Evolutionary conservation across 2,329 filamentous ascomycete genomes (phyloP).

Genomic region (Phaeosphaeriaceae sp.): DNA sequence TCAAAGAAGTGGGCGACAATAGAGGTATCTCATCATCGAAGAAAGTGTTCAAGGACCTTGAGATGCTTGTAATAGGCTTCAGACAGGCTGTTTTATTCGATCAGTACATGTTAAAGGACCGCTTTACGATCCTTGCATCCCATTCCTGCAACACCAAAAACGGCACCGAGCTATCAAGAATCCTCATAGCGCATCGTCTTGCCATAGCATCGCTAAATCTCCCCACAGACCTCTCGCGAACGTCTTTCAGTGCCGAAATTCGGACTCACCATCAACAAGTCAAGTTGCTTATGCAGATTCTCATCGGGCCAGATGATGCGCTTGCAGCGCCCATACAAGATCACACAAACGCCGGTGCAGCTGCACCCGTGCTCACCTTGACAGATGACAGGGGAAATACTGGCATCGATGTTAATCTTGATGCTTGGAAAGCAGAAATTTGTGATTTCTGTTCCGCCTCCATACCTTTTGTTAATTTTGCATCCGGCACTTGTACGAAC

Average conservation of each 20-base stretch:
- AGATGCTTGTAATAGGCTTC: constrained; percentile 20
- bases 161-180: constrained; percentile 23
- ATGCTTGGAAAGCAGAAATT: constrained; percentile 43
- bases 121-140: constrained; percentile 39
- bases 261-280: constrained; percentile 26
- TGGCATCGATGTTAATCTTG: neutral
- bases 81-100: constrained; percentile 35
- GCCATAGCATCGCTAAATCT: constrained; percentile 27
- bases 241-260: constrained; percentile 31
- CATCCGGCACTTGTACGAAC: constrained; percentile 55
- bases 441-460: constrained; percentile 60
- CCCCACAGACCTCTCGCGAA: constrained; percentile 18
- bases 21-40: neutral
- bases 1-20: neutral
- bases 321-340: neutral
- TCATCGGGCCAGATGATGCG: constrained; percentile 9
- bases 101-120: constrained; percentile 33
- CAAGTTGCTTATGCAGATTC: constrained; percentile 22
- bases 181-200: constrained; percentile 42
- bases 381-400: neutral
- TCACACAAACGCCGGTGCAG: neutral
- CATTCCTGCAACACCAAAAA: constrained; percentile 29
- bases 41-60: constrained; percentile 5
- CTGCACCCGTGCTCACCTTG: neutral
- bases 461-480: constrained; percentile 56